Percentiles rank a stretch among this genome's conserved stretches.
Conservation (phyloP, 495 filamentous ascomycete genomes). For the Astrothelium macrocarpum region DNA sequence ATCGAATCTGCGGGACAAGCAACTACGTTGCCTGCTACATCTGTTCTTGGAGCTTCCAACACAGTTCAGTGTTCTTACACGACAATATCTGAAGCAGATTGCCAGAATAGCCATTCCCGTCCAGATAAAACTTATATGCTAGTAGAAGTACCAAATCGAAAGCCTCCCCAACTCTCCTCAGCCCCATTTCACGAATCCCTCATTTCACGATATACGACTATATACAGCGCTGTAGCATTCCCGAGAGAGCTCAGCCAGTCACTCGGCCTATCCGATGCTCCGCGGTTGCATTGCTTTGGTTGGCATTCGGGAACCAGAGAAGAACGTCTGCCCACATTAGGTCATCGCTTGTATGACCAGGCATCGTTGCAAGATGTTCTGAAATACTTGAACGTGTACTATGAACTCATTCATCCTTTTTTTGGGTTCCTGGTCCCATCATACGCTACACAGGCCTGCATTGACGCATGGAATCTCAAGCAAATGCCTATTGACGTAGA, state of each 20-base stretch:
- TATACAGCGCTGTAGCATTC: conserved; percentile 45
- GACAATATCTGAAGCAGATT: conserved; percentile 11
- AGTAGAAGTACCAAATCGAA: not conserved
- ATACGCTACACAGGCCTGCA: not conserved
- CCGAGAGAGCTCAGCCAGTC: conserved; percentile 40
- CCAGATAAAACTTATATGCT: not conserved
- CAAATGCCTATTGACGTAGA: conserved; percentile 1
- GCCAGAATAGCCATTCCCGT: not conserved
- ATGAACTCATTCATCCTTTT: conserved; percentile 38
- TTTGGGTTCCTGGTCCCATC: conserved; percentile 41
- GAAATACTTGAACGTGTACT: conserved; percentile 31
- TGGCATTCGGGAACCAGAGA: conserved; percentile 43
- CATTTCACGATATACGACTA: conserved; percentile 31
- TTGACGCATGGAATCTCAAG: not conserved
- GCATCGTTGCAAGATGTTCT: not conserved
- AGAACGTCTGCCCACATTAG: conserved; percentile 2
- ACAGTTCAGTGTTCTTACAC: not conserved
- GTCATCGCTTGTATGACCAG: not conserved
- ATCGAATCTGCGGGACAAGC: conserved; percentile 7
- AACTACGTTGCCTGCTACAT: not conserved
- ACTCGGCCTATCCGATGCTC: conserved; percentile 40
- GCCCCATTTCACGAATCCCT: conserved; percentile 16
- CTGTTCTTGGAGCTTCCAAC: not conserved
- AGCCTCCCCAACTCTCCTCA: conserved; percentile 13
- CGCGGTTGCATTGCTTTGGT: conserved; percentile 41